Percentiles rank a stretch among this genome's conserved stretches.
phyloP scores from a whole-genome alignment of 768 basidiomycete species.

The Trametes cubensis region DNA sequence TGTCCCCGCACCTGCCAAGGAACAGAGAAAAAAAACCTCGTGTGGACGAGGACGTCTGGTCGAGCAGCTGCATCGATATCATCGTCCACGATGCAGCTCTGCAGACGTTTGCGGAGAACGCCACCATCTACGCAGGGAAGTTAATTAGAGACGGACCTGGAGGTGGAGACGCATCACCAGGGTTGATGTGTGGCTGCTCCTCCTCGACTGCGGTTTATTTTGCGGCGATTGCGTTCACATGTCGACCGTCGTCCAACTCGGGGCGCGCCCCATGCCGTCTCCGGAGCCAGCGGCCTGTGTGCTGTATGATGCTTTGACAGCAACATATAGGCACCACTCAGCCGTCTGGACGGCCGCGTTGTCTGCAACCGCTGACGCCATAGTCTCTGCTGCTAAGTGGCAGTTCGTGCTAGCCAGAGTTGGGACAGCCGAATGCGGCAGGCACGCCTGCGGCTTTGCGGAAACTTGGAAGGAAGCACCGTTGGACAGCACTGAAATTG shows the following conservation, averaged over 20 bases:
- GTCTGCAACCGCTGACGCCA: no score
- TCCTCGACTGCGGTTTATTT: neutral
- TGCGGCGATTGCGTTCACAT: constrained; percentile 1
- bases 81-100: neutral
- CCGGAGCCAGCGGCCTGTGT: neutral
- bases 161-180: constrained; percentile 1
- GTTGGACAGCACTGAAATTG: constrained; percentile 1
- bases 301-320: neutral
- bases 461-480: neutral
- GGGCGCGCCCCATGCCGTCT: neutral
- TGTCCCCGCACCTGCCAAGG: no score
- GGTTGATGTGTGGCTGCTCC: constrained; percentile 2
- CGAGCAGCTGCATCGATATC: no score
- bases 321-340: neutral
- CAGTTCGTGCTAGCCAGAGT: no score
- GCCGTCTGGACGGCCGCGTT: no score
- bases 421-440: neutral
- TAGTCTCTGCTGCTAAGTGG: no score
- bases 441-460: neutral
- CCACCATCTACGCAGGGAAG: constrained; percentile 2
- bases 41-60: no score
- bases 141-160: neutral
- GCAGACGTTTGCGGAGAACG: neutral
- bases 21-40: no score
- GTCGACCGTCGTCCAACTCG: no score